A percentile compares a stretch with the other conserved stretches of the same genome.
Conservation (phyloP, 208 protist genomes). For the Trypanosomatidae sp. region DNA sequence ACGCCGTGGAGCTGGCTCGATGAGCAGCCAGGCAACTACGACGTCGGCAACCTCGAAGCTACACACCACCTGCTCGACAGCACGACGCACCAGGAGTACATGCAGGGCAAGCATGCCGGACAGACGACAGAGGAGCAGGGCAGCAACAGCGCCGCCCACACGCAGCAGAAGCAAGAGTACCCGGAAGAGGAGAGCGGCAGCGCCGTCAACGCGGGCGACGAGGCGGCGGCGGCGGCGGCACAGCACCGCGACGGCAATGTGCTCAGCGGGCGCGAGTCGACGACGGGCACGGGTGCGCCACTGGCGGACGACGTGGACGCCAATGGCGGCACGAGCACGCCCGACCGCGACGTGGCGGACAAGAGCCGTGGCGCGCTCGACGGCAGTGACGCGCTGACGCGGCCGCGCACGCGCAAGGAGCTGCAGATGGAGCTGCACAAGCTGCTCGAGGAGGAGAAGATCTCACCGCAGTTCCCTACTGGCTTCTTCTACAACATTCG, state of each 20-base stretch:
- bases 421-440: constrained; percentile 2
- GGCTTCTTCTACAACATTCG: constrained; percentile 19
- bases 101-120: too few species aligned
- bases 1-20: constrained; percentile 8
- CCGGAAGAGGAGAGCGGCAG: too few species aligned
- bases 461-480: constrained; percentile 20
- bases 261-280: neutral
- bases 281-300: neutral
- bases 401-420: too few species aligned
- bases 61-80: too few species aligned
- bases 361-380: neutral
- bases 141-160: neutral
- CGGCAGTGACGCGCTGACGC: constrained; percentile 4
- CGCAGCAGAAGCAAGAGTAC: too few species aligned
- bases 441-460: constrained; percentile 12
- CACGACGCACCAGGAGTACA: too few species aligned
- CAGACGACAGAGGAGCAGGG: neutral
- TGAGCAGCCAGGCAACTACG: constrained; percentile 6
- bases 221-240: too few species aligned
- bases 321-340: neutral
- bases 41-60: neutral
- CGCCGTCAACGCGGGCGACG: too few species aligned
- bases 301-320: neutral
- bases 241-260: neutral
- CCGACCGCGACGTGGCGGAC: neutral